A percentile compares a stretch with the other conserved stretches of the same genome.
Conservation (phyloP, 257 asterid species). For the Mentha longifolia region DNA sequence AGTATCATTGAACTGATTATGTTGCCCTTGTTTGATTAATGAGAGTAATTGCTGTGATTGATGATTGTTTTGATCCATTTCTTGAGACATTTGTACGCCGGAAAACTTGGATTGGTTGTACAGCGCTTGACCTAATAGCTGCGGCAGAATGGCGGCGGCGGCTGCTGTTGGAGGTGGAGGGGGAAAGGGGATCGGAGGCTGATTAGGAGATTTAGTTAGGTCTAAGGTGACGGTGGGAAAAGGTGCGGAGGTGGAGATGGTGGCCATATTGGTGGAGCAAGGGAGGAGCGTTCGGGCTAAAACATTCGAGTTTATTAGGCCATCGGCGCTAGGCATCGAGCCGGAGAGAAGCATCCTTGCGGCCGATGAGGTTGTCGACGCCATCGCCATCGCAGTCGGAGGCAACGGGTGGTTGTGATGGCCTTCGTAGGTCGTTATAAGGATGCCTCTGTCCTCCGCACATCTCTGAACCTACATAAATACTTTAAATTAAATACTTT, state of each 20-base stretch:
- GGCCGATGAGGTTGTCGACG: conserved; percentile 78
- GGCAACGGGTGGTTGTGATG: conserved; percentile 85
- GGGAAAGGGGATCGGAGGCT: conserved; percentile 51
- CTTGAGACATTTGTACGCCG: conserved; percentile 69
- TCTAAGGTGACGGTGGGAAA: conserved; percentile 88
- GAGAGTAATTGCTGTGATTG: conserved; percentile 21
- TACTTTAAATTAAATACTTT: neutral
- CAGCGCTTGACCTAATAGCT: conserved; percentile 64
- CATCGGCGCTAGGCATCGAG: conserved; percentile 81
- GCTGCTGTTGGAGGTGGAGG: conserved; percentile 41
- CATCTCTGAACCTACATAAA: conserved; percentile 72
- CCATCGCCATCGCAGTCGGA: conserved; percentile 90
- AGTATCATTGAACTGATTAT: conserved; percentile 47
- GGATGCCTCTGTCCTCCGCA: conserved; percentile 64
- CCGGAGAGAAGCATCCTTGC: conserved; percentile 83
- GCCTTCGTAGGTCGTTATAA: conserved; percentile 83
- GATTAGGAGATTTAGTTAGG: conserved; percentile 68
- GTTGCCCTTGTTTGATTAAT: conserved; percentile 43
- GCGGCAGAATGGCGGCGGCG: conserved; percentile 59
- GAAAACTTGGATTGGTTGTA: conserved; percentile 72
- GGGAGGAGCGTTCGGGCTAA: conserved; percentile 69
- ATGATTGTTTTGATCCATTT: conserved; percentile 38
- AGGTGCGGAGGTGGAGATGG: conserved; percentile 88
- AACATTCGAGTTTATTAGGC: conserved; percentile 62
- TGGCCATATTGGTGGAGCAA: conserved; percentile 73